Evolutionary conservation across 2,329 filamentous ascomycete genomes (phyloP).

Genomic region (Conoideocrella luteorostrata): DNA sequence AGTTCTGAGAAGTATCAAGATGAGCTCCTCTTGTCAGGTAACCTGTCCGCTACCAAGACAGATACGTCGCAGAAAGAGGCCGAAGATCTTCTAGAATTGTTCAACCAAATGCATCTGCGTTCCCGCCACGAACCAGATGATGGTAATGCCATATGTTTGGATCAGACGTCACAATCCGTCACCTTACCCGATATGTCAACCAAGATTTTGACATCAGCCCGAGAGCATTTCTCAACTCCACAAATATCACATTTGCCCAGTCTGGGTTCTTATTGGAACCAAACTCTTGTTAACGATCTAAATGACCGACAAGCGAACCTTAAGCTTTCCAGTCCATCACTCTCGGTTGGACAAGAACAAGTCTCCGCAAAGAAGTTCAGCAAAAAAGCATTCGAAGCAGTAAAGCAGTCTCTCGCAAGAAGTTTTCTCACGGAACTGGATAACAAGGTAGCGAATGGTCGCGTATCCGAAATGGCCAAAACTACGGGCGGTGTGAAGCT

Average conservation of each 20-base stretch:
- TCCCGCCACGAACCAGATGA: background rate
- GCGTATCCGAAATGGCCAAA: slow-evolving; percentile 50
- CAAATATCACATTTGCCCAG: too few relatives aligned
- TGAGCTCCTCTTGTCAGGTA: background rate
- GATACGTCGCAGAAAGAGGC: background rate
- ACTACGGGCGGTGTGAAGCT: slow-evolving; percentile 65
- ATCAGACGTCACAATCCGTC: background rate
- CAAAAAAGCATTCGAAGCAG: slow-evolving; percentile 55
- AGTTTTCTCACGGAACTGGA: slow-evolving; percentile 67
- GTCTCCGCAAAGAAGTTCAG: background rate
- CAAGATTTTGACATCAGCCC: too few relatives aligned
- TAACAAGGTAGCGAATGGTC: slow-evolving; percentile 51
- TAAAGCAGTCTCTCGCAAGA: slow-evolving; percentile 57
- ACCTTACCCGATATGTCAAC: too few relatives aligned
- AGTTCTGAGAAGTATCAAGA: background rate
- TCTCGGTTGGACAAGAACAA: background rate
- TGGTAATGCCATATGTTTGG: background rate
- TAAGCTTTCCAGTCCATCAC: too few relatives aligned
- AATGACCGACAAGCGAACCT: too few relatives aligned
- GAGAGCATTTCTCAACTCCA: slow-evolving; percentile 62
- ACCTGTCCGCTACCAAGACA: background rate
- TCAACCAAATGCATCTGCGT: slow-evolving; percentile 1
- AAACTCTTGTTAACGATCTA: too few relatives aligned
- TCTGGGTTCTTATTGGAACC: too few relatives aligned
- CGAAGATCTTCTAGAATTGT: background rate